Base-by-base conservation (phyloP, 2,329 filamentous ascomycete species). In the Fusarium oxysporum region DNA sequence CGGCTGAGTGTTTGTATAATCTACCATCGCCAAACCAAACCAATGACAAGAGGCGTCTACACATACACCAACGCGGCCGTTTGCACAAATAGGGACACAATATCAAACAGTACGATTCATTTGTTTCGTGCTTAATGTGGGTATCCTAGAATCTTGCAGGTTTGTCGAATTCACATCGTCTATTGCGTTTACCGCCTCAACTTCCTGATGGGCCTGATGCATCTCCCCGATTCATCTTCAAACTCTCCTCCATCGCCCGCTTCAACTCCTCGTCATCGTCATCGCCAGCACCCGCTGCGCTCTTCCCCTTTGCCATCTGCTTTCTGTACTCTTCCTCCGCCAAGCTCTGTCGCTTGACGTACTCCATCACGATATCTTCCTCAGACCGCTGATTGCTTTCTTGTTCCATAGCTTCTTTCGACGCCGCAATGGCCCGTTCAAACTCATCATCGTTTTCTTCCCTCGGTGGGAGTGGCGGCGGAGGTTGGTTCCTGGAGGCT, bases 321-420 rank as follows among this genome's bases (percentile, higher is more conserved):
- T 79, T 73, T 16, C 83, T 81, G 54, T 80, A 85, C 78, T 91
- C 86, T 72, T 91, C 91, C 81, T 96, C 93, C 1, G 88, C 86
- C 45, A 93, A 80, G 79, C 91, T 94, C 83, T 94, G 92, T 82
- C 90, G 92, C 84, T 92, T 92, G 33, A 93, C 87, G 81, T 93
- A 94, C 75, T 93, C 92, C 80, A 94, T 80, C 14, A 94, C 88
- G 61, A 92, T 89, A 60, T 93, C 88, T 78, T 95, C 92, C 76
- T 94, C 92, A 0, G 86, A 88, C 77, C 82, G 85, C 60, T 83
- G 80, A 41, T 79, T 82, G 53, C 81, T 79, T 40, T 84, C 81
- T 8, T 83, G 81, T 47, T 82, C 81, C 72, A 85, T 75, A 32
- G 78, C 81, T 35, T 81, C 79, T 38, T 84, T 82, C 8, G 83